Evolutionary conservation across 2,329 filamentous ascomycete genomes (phyloP), one percentile per base, ranked within the genome.

Genomic region (Colletotrichum shisoi): DNA sequence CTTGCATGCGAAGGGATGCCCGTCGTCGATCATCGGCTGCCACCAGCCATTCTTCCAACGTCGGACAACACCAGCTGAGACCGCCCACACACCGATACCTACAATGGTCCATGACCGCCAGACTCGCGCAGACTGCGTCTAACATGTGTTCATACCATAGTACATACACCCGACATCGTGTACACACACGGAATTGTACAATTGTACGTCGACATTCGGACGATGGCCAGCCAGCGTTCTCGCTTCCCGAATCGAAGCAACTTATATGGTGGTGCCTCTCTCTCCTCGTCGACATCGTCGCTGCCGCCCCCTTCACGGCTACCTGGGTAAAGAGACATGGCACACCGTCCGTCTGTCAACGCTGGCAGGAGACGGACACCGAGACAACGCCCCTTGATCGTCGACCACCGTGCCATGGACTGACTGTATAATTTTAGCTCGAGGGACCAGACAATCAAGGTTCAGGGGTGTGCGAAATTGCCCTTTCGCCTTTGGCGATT

Each of bases 1-100:
- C 49, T 44, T 64, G 42, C 61, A 67, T 65, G 61, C 49, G 46
- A 67, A 64, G 54, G 64, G 64, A 67, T 67, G 64, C 61, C 64
- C 61, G 61, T 56, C 61, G 61, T 67, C 61, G 61, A 64, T 67
- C 64, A 44, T 40, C 54, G 48, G 57, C 54, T 17, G 24, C 61
- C 54, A 51, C 19, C 54, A 60, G 54, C 64, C 64, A 59, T 42
- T 68, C 61, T 65, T 64, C 57, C 54, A 56, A 65, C 54, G 54
- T 64, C 39, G 54, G 40, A 51, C 56, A 67, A 59, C 48, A 39
- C 49, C 45, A 54, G 44, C 49, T 59, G 65, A 68, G 65, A 68
- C 65, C 57, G 51, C 27, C 24, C 24, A 39, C 49, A 51, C 46
- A 40, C 54, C 44, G 37, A 45, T 24, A 39, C 21, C 45, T 34